phyloP scores from a whole-genome alignment of 202 grass and related monocot species.

The Carex sylvatica region DNA sequence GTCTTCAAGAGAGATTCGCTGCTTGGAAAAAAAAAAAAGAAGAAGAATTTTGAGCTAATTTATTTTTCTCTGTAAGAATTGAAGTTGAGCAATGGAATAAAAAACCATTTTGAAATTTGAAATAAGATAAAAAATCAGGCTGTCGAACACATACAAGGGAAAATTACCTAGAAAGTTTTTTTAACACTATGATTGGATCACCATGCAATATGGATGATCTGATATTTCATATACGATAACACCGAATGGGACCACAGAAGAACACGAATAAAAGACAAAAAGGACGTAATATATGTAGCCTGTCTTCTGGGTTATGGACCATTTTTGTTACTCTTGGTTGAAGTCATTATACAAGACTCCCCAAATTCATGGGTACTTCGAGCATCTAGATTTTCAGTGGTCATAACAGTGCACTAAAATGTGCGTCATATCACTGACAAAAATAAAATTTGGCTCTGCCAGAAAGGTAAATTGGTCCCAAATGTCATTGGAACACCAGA shows the following conservation, averaged over 20 bases:
- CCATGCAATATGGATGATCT: neutral
- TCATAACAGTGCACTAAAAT: neutral
- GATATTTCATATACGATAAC: neutral
- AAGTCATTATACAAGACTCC: neutral
- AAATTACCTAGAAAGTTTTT: too few relatives aligned
- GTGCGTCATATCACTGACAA: neutral
- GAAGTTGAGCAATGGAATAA: too few relatives aligned
- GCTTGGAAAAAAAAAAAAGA: too few relatives aligned
- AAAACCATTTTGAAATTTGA: too few relatives aligned
- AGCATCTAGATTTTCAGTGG: neutral
- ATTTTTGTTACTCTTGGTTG: neutral
- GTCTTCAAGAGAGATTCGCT: too few relatives aligned
- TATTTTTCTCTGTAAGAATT: too few relatives aligned
- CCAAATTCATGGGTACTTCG: slow-evolving; percentile 3
- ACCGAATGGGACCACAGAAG: neutral
- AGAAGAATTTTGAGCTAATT: too few relatives aligned
- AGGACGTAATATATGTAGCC: neutral
- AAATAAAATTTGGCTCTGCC: neutral
- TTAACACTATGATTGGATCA: neutral
- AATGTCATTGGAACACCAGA: neutral
- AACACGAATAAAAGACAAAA: slow-evolving; percentile 2
- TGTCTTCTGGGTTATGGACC: neutral
- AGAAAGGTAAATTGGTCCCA: neutral
- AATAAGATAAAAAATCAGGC: too few relatives aligned
- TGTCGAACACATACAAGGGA: too few relatives aligned